Evolutionary conservation across 805 yeast genomes (phyloP), one percentile per base, ranked within the genome.

Genomic region (Candida glaebosa): DNA sequence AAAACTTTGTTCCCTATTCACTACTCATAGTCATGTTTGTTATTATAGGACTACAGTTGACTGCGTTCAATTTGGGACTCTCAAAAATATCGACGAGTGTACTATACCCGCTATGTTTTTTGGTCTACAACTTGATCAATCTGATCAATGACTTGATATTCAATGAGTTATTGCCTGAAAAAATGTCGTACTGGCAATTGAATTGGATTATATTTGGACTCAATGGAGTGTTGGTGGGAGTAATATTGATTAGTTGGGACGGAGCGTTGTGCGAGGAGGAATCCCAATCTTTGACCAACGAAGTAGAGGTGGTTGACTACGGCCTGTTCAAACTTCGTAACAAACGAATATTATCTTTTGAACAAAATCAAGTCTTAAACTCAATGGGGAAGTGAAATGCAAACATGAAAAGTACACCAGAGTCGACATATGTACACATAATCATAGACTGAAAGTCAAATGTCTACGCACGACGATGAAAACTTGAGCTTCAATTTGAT

Each of bases 81-180:
- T 73, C 79, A 37, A 73, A 73, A 43, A 74, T 82, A 32, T 81
- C 88, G 39, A 86, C 96, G 0, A 79, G 91, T 2, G 74, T 87
- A 14, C 68, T 89, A 24, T 89, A 88, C 56, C 96, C 96, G 1
- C 65, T 89, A 47, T 85, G 89, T 25, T 89, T 89, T 59, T 83
- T 93, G 61, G 78, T 87, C 34, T 88, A 84, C 68, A 89, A 87
- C 65, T 64, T 86, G 38, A 69, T 76, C 44, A 83, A 84, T 49
- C 56, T 70, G 45, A 51, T 69, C 42, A 70, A 70, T 43, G 75
- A 68, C 42, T 45, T 70, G 34, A 75, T 82, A 26, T 65, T 79
- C 46, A 87, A 87, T 60, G 82, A 85, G 14, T 60, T 85, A 32
- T 67, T 84, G 5, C 55, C 52, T 16, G 56, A 60, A 14, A 45